Evolutionary conservation across 345 rosid genomes (phyloP), one percentile per base, ranked within the genome.

Genomic region (Acer saccharum): DNA sequence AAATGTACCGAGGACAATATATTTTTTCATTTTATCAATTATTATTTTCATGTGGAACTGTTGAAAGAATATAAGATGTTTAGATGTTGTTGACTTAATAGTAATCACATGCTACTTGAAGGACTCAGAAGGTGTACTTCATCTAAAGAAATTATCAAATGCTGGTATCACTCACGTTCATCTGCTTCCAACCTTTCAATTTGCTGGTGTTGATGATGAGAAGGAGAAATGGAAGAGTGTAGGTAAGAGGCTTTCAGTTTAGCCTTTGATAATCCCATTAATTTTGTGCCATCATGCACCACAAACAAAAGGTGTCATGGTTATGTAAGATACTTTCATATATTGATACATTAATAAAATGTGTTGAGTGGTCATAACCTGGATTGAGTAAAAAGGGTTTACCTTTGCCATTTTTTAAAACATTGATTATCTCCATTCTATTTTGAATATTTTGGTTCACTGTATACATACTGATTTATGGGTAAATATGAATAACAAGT

Each of bases 91-190:
- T 62, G n/a, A 23, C 64, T 75, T 81, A 79, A 73, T 58, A 60
- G 54, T 70, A 39, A 64, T 67, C 32, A 27, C 32, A 52, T 78
- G 69, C 55, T 78, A 18, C 77, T 79, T 83, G 80, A 86, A 95
- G 98, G 90, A 92, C 79, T 93, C 97, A 70, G 93, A 93, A 65
- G 96, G 98, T 29, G 71, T 91, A 77, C 85, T 55, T 77, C 99
- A 95, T 83, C 87, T 93, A 68, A 88, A 89, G 84, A 92, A 90
- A 81, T 85, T 95, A 83, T 89, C 92, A 63, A 83, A 84, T 81
- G 97, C 99, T 82, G 99, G 99, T 76, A 81, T 95, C 76, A 90
- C 91, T 82, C 98, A 95, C 79, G 81, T 95, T 76, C 98, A 95
- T 82, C 86, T 93, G 82, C 90, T 95, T 81, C 98, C 98, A 16